Percentiles rank a stretch among this genome's conserved stretches.
Conservation (phyloP, 2,329 filamentous ascomycete genomes). For the Didymella arachidicola region DNA sequence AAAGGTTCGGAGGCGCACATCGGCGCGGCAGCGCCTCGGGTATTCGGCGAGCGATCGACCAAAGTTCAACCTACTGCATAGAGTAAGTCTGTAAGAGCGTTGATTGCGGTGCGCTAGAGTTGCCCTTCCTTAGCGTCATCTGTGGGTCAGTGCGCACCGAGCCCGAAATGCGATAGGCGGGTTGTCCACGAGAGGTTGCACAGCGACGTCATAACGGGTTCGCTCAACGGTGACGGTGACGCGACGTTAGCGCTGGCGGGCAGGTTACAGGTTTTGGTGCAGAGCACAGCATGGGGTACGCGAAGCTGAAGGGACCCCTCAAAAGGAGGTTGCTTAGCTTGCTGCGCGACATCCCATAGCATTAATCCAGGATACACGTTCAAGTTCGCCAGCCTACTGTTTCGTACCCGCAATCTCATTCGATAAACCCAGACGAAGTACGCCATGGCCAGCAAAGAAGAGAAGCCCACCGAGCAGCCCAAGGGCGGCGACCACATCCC, state of each 20-base stretch:
- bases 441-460: constrained; percentile 24
- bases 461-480: constrained; percentile 23
- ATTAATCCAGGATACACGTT: not conserved
- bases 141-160: no score
- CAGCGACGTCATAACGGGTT: constrained; percentile 7
- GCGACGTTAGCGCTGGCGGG: not conserved
- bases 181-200: not conserved
- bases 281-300: not conserved
- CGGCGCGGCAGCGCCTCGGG: not conserved
- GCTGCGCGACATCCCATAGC: not conserved
- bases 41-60: not conserved
- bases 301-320: not conserved
- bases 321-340: not conserved
- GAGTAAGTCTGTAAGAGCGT: not conserved
- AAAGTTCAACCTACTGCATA: not conserved
- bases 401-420: no score
- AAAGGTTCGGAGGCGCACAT: not conserved
- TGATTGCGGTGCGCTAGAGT: constrained; percentile 6
- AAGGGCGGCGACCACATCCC: constrained; percentile 43
- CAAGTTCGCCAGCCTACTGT: no score
- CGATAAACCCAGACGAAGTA: not conserved
- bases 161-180: no score
- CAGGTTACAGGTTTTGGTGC: no score
- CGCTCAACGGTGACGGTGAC: constrained; percentile 11
- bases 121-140: constrained; percentile 1